phyloP scores from a whole-genome alignment of 2,329 filamentous ascomycete genomes.

The Phyllosticta citrichinensis region DNA sequence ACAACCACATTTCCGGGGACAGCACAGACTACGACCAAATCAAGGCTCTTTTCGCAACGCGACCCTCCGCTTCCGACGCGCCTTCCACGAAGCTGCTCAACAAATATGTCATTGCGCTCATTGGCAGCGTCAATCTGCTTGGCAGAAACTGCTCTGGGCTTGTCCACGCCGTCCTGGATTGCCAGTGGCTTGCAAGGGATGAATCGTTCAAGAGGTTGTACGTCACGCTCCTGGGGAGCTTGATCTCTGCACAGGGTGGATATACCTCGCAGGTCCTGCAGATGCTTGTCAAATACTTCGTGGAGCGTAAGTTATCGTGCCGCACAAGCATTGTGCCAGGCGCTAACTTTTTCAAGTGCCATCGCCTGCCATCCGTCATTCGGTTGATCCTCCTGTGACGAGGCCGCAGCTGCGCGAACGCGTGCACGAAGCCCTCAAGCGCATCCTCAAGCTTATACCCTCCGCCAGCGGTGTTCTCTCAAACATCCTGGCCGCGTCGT shows the following conservation, averaged over 20 bases:
- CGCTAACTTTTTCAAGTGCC: conserved; percentile 39
- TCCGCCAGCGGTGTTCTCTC: conserved; percentile 63
- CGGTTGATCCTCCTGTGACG: conserved; percentile 47
- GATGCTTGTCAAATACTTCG: conserved; percentile 74
- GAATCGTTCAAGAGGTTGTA: conserved; percentile 49
- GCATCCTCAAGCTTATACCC: conserved; percentile 71
- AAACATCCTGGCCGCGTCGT: conserved; percentile 55
- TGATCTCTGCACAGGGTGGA: conserved; percentile 74
- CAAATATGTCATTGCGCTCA: conserved; percentile 50
- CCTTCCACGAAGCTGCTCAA: conserved; percentile 43
- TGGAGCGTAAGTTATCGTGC: conserved; percentile 36
- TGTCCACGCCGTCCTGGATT: conserved; percentile 47
- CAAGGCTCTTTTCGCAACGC: conserved; percentile 41
- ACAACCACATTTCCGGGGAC: conserved; percentile 43
- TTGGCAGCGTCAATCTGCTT: conserved; percentile 45
- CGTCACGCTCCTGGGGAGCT: conserved; percentile 45
- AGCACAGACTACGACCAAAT: conserved; percentile 48
- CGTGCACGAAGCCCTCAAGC: conserved; percentile 64
- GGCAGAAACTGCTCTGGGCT: conserved; percentile 48
- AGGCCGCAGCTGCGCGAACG: conserved; percentile 59
- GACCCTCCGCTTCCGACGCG: conserved; percentile 38
- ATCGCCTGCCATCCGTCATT: conserved; percentile 43
- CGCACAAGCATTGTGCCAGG: not conserved
- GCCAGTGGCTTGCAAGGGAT: conserved; percentile 53
- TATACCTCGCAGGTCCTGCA: conserved; percentile 65